Evolutionary conservation across 805 yeast genomes (phyloP), one percentile per base, ranked within the genome.

Genomic region (Kodamaea leandrae): DNA sequence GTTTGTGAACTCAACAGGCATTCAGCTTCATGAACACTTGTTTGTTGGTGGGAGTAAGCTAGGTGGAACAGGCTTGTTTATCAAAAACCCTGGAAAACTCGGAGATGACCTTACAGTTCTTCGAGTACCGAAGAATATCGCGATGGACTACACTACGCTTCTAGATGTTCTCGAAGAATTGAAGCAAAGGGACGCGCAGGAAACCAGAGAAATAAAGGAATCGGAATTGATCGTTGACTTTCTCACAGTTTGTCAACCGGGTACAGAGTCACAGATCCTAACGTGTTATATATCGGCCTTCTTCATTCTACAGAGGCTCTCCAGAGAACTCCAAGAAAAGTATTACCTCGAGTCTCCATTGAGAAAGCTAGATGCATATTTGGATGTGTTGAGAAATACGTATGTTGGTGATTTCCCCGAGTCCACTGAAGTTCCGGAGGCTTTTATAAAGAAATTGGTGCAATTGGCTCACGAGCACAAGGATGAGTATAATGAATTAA

Each of bases 11-110:
- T 6, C 18, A 9, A 15, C n/a, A 12, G 38, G 38, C 5, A 39
- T 39, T 12, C 12, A 7, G 50, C 17, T 54, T 12, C 37, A 38
- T 6, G 39, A 43, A 1, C 36, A 42, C 30, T 12, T 35, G 9
- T n/a, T 12, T 4, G 47, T 63, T 30, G 52, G 45, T 15, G 10
- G 37, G 13, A 57, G 64, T 37, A 15, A 39, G 1, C 43, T 61
- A 10, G 68, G 69, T n/a, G 71, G 71, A 9, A 46, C 47, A 6
- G 71, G 71, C 5, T 33, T 65, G 7, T 53, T 57, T 29, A 48
- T 51, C 36, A 18, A 30, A 17, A 29, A 23, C 9, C 26, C 42
- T 16, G 23, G 39, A 23, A 19, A 7, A 6, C 17, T 25, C n/a
- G 38, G 36, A 16, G 42, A 30, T 10, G 50, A 41, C 39, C 24